Base-by-base conservation (phyloP, 495 filamentous ascomycete species). In the Talaromyces nanjingensis region DNA sequence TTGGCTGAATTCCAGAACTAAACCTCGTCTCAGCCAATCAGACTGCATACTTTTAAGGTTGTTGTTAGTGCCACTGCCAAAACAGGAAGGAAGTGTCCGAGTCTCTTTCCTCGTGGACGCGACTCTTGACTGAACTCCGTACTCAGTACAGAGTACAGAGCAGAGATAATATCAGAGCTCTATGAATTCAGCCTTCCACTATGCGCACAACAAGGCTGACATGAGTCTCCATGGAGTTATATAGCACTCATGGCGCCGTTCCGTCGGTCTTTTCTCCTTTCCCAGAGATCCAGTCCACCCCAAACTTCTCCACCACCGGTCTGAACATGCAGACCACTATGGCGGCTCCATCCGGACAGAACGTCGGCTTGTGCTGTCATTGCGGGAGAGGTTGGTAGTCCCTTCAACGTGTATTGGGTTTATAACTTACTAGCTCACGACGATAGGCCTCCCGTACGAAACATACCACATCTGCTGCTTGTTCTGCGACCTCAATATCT, bases 401-500 rank as follows among this genome's bases (percentile, higher is more conserved):
- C 27, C 27, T 27, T 27, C 27, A 5, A 27, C 1, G 27, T 27
- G 27, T 5, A 27, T 27, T 27, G 27, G 4, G 27, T 27, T 27
- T 27, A 27, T 3, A 27, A 27, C 27, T 24, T 27, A 27, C 27
- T 27, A 27, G 4, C 4, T 27, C 27, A 27, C 4, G 27, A 27
- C 2, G 11, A 24, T 5, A 62, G 60, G 60, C 16, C 42, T 62
- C 39, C 47, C 60, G 18, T 62, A 62, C 29, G 47, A 62, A 12
- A 54, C 27, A 62, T 62, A 54, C 16, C 42, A 62, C 45, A 31
- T 62, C 29, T 62, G 25, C 22, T 62, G 60, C 20, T 14, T 62
- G 29, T 62, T 62, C 47, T 62, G 60, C 60, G 60, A 62, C 25
- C 60, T 62, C 45, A 47, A 49, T 24, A 12, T 62, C 60, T 62